Evolutionary conservation across 768 basidiomycete species (phyloP), one percentile per base, ranked within the genome.

Genomic region (Lactifluus piperatus): DNA sequence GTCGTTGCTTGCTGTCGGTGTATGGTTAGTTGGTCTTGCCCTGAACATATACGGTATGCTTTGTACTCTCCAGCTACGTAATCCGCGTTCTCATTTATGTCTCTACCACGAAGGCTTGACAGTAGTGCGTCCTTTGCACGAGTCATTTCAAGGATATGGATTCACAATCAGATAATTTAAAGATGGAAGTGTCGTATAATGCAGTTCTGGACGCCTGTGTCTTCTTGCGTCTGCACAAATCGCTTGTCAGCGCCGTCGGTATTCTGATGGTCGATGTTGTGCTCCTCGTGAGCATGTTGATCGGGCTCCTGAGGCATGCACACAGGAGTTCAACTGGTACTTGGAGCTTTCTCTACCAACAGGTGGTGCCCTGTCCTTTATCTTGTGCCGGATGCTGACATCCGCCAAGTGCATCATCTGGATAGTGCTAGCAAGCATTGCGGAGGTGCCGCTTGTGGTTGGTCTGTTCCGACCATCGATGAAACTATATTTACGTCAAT

Each of bases 331-430:
- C 43, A 9, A 24, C 22, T 24, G 43, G 43, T 1, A 37, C 47
- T 16, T 55, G 54, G 54, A 20, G 11, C n/a, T 5, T 55, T 7
- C 44, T 55, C 8, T 55, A 55, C 32, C 54, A 55, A 46, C 44
- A 55, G 44, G 54, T 55, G 7, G 27, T n/a, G 13, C 43, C 43
- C 9, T 44, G 13, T 11, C 6, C 10, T 24, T 41, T 44, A 20
- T 13, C 37, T 39, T n/a, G n/a, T 5, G 1, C 20, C n/a, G 27
- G 37, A 16, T 41, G 37, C 26, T 52, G 29, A n/a, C 26, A 27
- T 11, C 37, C 26, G 13, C 8, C 8, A 11, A 52, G 51, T 52
- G 51, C 51, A 29, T 52, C 37, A 41, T 41, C 51, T 52, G 51
- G 51, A 52, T 52, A 18, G 27, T 27, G 2, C 11, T 52, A 1